Base-by-base conservation (phyloP, 495 filamentous ascomycete species). In the Penicillium simplicissimum region DNA sequence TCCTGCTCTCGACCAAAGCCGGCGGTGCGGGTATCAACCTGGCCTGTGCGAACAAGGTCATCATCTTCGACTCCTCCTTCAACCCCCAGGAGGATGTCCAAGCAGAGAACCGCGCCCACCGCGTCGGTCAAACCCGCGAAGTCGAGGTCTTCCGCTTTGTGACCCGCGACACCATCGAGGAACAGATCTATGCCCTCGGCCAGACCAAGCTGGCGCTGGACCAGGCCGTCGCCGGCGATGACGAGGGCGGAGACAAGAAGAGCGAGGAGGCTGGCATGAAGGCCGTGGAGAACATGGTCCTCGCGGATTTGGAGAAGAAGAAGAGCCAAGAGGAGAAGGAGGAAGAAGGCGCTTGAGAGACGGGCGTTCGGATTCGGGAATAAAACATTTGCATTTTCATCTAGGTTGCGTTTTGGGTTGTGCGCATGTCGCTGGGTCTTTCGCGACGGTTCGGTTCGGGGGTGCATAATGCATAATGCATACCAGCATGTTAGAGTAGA, bases 81-180 rank as follows among this genome's bases (percentile, higher is more conserved):
- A 98, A 98, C 66, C 95, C 95, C 0, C 95, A 98, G 72, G 93
- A 97, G 58, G 95, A 98, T 69, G 83, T 95, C 1, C 95, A 98
- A 72, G 95, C 95, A 0, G 93, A 97, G 76, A 97, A 98, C 70
- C 90, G 95, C 19, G 95, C 95, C 1, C 95, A 98, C 76, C 87
- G 95, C 4, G 90, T 98, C 11, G 96, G 95, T 1, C 95, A 98
- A 73, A 93, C 82, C 9, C 77, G 90, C 28, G 89, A 92, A 17
- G 95, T 98, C 2, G 95, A 98, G 67, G 87, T 98, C 52, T 78
- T 89, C 54, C 82, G 91, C 47, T 81, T 98, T 7, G 88, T 98
- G 57, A 93, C 89, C 3, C 83, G 82, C 53, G 87, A 84, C 57
- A 96, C 94, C 0, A 90, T 98, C 52, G 95, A 98, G 72, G 92